phyloP scores from a whole-genome alignment of 371 early-diverging fungal species.

The Rhizopus microsporus region DNA sequence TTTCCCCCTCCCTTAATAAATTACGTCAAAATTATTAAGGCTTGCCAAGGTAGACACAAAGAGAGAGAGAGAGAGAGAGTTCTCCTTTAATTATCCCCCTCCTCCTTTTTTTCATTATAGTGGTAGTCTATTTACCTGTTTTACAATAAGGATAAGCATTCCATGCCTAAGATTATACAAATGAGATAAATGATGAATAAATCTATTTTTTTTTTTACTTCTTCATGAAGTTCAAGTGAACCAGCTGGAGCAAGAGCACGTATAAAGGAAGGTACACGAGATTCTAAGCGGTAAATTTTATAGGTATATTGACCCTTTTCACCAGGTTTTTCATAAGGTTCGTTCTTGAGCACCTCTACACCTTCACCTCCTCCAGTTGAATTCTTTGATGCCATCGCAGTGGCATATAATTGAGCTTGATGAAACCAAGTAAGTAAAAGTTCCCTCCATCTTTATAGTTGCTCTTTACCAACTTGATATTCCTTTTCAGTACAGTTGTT shows the following conservation, averaged over 20 bases:
- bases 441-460: no score
- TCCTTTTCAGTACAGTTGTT: slow-evolving; percentile 72
- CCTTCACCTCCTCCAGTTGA: slow-evolving; percentile 75
- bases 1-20: slow-evolving; percentile 7
- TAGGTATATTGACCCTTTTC: slow-evolving; percentile 76
- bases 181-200: slow-evolving; percentile 1
- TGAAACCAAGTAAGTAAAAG: neutral
- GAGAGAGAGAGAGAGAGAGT: no score
- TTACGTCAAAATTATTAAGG: neutral
- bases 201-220: slow-evolving; percentile 23
- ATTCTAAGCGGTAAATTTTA: slow-evolving; percentile 66
- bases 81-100: neutral
- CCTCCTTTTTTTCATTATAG: neutral
- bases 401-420: slow-evolving; percentile 69
- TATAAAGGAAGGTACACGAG: slow-evolving; percentile 58
- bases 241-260: slow-evolving; percentile 61
- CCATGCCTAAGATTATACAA: slow-evolving; percentile 60
- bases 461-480: slow-evolving; percentile 53
- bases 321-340: slow-evolving; percentile 62
- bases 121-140: slow-evolving; percentile 55
- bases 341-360: slow-evolving; percentile 71
- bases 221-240: slow-evolving; percentile 67
- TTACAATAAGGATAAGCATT: slow-evolving; percentile 83
- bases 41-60: no score
- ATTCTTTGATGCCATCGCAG: slow-evolving; percentile 69